Percentiles rank a stretch among this genome's conserved stretches.
These are phyloP conservation scores for Yamadazyma pseudoaaseri DNA, from an alignment of 1,139 yeast species.

Conservation along the genomic window DNA sequence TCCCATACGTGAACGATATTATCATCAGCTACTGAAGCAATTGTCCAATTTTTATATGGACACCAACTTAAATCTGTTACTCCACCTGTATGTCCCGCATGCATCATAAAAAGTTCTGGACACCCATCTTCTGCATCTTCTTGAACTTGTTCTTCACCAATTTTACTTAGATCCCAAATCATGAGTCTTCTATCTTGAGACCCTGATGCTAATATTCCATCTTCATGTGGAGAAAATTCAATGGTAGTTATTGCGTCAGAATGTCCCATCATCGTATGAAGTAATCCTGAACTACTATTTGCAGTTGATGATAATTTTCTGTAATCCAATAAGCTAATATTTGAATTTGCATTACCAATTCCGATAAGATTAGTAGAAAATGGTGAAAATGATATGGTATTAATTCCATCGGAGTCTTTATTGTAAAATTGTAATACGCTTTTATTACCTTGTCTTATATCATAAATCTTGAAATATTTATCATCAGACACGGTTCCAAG, in stretches of 20 bases:
- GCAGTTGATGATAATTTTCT: slow-evolving; percentile 36
- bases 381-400: slow-evolving; percentile 64
- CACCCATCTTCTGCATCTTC: slow-evolving; percentile 82
- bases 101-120: slow-evolving; percentile 81
- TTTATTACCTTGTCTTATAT: slow-evolving; percentile 27
- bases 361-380: slow-evolving; percentile 60
- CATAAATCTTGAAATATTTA: slow-evolving; percentile 41
- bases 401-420: slow-evolving; percentile 46
- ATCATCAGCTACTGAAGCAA: slow-evolving; percentile 74
- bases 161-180: slow-evolving; percentile 69
- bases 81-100: slow-evolving; percentile 80
- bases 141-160: slow-evolving; percentile 77
- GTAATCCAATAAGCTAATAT: slow-evolving; percentile 59
- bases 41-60: slow-evolving; percentile 67
- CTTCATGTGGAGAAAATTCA: slow-evolving; percentile 71
- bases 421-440: slow-evolving; percentile 32
- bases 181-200: slow-evolving; percentile 71
- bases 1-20: slow-evolving; percentile 80
- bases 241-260: slow-evolving; percentile 65
- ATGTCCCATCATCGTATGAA: slow-evolving; percentile 79
- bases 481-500: slow-evolving; percentile 79
- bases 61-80: slow-evolving; percentile 74
- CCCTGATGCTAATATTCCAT: slow-evolving; percentile 72
- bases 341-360: slow-evolving; percentile 68
- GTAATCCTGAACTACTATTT: slow-evolving; percentile 21